phyloP scores from a whole-genome alignment of 305 asterid species.

The Coffea humblotiana region DNA sequence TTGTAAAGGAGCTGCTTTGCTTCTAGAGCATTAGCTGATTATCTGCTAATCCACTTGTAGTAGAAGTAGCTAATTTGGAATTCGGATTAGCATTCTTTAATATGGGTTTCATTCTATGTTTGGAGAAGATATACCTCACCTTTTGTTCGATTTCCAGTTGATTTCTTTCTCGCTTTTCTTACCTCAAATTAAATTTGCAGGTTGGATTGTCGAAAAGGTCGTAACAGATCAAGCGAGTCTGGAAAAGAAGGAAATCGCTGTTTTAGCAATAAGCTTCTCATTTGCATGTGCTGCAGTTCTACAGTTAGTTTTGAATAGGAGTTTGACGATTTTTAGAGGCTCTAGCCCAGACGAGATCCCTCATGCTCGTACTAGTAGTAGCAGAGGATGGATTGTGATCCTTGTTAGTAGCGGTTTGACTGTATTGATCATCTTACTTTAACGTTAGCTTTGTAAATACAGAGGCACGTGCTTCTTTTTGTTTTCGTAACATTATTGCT shows the following conservation, averaged over 20 bases:
- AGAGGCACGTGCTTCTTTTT: background rate
- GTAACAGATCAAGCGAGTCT: constrained; percentile 51
- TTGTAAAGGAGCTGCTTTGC: background rate
- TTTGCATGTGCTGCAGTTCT: constrained; percentile 54
- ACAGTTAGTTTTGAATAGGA: constrained; percentile 40
- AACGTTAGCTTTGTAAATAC: constrained; percentile 31
- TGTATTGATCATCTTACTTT: constrained; percentile 58
- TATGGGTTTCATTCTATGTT: constrained; percentile 7
- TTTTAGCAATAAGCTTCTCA: constrained; percentile 51
- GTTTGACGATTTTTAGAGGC: constrained; percentile 33
- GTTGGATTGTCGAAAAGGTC: constrained; percentile 62
- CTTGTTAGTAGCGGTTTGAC: constrained; percentile 68
- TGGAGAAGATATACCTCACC: background rate
- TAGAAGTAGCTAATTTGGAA: background rate
- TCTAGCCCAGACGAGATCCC: constrained; percentile 30
- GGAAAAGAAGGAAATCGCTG: constrained; percentile 65
- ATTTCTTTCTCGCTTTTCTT: background rate
- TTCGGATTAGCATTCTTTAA: background rate
- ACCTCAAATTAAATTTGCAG: constrained; percentile 39
- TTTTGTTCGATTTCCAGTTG: background rate
- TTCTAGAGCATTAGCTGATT: background rate
- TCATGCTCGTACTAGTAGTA: constrained; percentile 4
- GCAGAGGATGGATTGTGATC: constrained; percentile 63
- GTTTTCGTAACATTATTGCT: background rate
- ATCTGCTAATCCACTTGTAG: background rate